These are phyloP conservation scores for Hypoxylon crocopeplum DNA, from an alignment of 495 filamentous ascomycete species.

Conservation along the genomic window DNA sequence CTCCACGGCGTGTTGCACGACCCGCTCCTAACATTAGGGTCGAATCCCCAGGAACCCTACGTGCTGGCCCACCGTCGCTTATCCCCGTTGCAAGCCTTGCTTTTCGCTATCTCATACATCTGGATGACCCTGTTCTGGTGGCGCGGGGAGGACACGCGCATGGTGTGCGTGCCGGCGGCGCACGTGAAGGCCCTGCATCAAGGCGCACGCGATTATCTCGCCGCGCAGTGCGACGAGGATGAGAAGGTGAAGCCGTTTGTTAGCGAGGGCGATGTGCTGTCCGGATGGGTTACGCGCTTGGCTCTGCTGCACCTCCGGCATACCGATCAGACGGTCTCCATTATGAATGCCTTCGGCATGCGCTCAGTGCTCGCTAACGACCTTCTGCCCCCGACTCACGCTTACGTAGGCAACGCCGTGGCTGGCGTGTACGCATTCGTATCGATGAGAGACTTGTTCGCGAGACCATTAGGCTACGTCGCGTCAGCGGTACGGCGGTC, in stretches of 20 bases:
- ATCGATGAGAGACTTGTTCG: conserved; percentile 42
- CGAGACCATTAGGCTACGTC: conserved; percentile 43
- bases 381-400: conserved; percentile 37
- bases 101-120: conserved; percentile 40
- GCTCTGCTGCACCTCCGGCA: conserved; percentile 21
- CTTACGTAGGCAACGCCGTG: conserved; percentile 44
- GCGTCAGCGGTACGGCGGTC: conserved; percentile 47
- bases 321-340: conserved; percentile 32
- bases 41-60: conserved; percentile 26
- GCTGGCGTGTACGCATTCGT: conserved; percentile 39
- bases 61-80: conserved; percentile 34
- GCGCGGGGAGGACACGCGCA: conserved; percentile 44
- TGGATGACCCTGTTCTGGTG: conserved; percentile 36
- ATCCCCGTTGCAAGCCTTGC: conserved; percentile 28
- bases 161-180: conserved; percentile 43
- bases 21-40: conserved; percentile 31
- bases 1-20: conserved; percentile 42
- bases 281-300: conserved; percentile 44
- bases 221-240: conserved; percentile 31
- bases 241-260: conserved; percentile 47
- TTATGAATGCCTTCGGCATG: conserved; percentile 44
- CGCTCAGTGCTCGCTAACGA: conserved; percentile 33
- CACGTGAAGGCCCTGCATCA: conserved; percentile 38
- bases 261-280: conserved; percentile 51
- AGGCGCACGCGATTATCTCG: conserved; percentile 30